Evolutionary conservation across 2,329 filamentous ascomycete species (phyloP), one percentile per base, ranked within the genome.

Genomic region (Fusarium sp.): DNA sequence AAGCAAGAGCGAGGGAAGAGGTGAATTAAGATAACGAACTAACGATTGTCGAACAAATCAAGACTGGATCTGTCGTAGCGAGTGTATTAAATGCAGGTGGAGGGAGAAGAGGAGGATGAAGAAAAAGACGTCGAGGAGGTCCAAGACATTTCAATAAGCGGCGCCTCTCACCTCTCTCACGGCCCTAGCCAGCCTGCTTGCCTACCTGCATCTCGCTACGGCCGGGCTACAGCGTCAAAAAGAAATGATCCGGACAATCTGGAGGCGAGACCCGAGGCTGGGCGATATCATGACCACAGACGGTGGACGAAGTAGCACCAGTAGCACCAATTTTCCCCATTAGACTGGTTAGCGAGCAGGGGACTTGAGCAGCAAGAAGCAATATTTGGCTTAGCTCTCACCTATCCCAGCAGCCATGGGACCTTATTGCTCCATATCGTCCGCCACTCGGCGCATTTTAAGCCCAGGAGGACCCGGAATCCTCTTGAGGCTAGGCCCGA

Each of bases 231-330:
- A 65, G 54, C 58, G 26, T 59, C 56, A 55, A 63, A 31, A 52
- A 73, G 72, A 74, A 74, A 74, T 73, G 72, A 73, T 64, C 65
- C 58, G 33, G 39, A 67, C 46, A 40, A 60, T 38, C 31, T 62
- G 46, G 59, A 62, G 62, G 67, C 70, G 60, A 74, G 72, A 73
- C 70, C 72, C 70, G 70, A 64, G 68, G 58, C 68, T 74, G 68
- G 67, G 66, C 63, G 60, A 72, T 74, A 74, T 74, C 72, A 74
- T 49, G 62, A 66, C 67, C 55, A 69, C 57, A 47, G 53, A 67
- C 26, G 49, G 58, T 49, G 49, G 42, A 31, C 47, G 43, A 57
- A 54, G 65, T 62, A 62, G 60, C 51, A 69, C 54, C 55, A 66
- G 67, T 55, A 38, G 58, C 57, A 68, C 59, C 65, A 69, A 58